Conservation (phyloP, 805 yeast genomes). For the Kodamaea nitidulidarum region DNA sequence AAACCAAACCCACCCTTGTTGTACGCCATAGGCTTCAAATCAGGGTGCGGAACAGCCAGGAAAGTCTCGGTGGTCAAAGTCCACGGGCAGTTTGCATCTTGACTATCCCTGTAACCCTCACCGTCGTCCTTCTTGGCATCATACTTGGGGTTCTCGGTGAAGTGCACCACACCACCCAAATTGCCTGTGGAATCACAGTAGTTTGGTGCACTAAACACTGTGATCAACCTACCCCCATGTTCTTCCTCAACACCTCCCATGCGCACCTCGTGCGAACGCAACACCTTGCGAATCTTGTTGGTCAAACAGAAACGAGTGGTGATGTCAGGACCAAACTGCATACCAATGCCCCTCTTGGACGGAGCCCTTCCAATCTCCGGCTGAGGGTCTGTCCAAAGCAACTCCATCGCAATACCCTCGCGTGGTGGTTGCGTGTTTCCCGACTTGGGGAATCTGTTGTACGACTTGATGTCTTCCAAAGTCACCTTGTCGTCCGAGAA, state of each 20-base stretch:
- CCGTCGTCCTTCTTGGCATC: conserved; percentile 44
- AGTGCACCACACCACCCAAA: conserved; percentile 82
- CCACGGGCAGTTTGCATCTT: conserved; percentile 43
- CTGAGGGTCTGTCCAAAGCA: conserved; percentile 97
- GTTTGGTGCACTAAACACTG: conserved; percentile 98
- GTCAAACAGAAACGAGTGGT: conserved; percentile 71
- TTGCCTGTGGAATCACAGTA: conserved; percentile 93
- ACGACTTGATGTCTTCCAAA: conserved; percentile 66
- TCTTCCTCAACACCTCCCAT: conserved; percentile 86
- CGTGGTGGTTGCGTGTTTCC: conserved; percentile 75
- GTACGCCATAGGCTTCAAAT: conserved; percentile 92
- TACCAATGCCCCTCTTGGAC: conserved; percentile 91
- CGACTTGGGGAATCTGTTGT: conserved; percentile 57
- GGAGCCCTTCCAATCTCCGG: conserved; percentile 71
- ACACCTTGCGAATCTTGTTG: conserved; percentile 72
- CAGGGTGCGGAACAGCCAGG: conserved; percentile 85
- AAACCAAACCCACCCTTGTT: conserved; percentile 43
- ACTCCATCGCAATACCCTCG: conserved; percentile 92
- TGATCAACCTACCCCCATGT: conserved; percentile 79
- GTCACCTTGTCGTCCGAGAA: conserved; percentile 73
- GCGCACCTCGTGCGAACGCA: conserved; percentile 94
- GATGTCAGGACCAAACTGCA: conserved; percentile 95
- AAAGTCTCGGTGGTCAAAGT: conserved; percentile 55
- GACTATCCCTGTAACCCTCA: conserved; percentile 35
- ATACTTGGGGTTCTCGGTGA: conserved; percentile 45